phyloP scores from a whole-genome alignment of 345 rosid genomes.

The Gossypium rotundifolium region DNA sequence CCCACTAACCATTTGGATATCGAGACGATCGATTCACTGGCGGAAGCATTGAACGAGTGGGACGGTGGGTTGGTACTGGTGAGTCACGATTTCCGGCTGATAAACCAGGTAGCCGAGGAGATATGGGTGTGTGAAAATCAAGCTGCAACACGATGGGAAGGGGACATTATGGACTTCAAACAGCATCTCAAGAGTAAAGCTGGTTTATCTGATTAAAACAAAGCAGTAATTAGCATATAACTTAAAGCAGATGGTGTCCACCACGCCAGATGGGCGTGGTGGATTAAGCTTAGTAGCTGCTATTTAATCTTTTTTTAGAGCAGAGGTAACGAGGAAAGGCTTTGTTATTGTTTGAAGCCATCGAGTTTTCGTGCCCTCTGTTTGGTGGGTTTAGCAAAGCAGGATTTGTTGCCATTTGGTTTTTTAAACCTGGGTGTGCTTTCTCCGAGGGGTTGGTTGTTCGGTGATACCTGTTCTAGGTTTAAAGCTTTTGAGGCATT shows the following conservation, averaged over 20 bases:
- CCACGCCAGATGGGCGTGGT: neutral
- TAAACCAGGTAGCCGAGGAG: slow-evolving; percentile 83
- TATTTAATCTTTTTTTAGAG: too few species aligned
- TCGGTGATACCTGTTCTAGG: neutral
- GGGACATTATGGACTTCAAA: slow-evolving; percentile 85
- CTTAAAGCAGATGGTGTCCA: neutral
- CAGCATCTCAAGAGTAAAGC: slow-evolving; percentile 68
- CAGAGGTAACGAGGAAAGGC: neutral
- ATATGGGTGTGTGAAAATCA: slow-evolving; percentile 87
- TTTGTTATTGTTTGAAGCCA: neutral
- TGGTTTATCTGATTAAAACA: slow-evolving; percentile 47
- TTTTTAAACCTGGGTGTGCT: neutral
- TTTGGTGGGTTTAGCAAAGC: neutral
- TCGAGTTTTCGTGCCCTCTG: neutral
- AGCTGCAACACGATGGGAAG: slow-evolving; percentile 63
- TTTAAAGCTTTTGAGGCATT: neutral
- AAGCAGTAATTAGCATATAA: neutral
- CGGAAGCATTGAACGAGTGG: slow-evolving; percentile 84
- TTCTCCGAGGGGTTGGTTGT: neutral
- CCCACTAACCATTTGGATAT: slow-evolving; percentile 98
- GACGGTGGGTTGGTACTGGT: slow-evolving; percentile 84
- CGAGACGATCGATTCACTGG: slow-evolving; percentile 90
- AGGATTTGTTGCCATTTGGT: neutral
- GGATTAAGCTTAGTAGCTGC: neutral
- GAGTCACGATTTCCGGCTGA: slow-evolving; percentile 87